Base-by-base conservation (phyloP, 78 protist genomes). In the Neovahlkampfia damariscottae region DNA sequence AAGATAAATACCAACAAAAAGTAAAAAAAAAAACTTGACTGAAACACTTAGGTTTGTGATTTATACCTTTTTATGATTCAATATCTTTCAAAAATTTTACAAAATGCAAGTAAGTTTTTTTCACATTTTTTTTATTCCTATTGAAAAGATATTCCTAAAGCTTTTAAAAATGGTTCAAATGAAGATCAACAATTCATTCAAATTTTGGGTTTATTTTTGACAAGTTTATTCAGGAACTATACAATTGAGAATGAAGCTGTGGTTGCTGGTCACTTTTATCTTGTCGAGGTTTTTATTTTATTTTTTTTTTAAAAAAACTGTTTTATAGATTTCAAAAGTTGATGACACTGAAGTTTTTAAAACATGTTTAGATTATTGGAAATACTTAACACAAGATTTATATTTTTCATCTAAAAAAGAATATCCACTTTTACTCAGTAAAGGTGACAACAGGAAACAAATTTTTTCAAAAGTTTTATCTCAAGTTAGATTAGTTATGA, bases 291-390 rank as follows among this genome's bases (percentile, higher is more conserved):
- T n/a, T n/a, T n/a, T n/a, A n/a, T n/a, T n/a, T n/a, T n/a, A n/a
- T n/a, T n/a, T n/a, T n/a, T n/a, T n/a, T n/a, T n/a, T n/a, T n/a
- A n/a, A n/a, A n/a, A n/a, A n/a, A n/a, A n/a, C n/a, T n/a, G n/a
- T n/a, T n/a, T n/a, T n/a, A n/a, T n/a, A 77, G 36, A 78, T 97
- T 38, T 87, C 96, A n/a, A 41, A 70, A n/a, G 91, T 97, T 1
- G 89, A 84, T 1, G 98, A 93, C 19, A 19, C 34, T n/a, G 97
- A 92, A 70, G 40, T 94, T 62, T 95, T 95, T 82, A 96, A 95
- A 85, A 86, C 95, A 9, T 87, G 95, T 79, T 78, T 94, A 34
- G 99, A 96, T 74, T 96, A 90, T 78, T 96, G 99, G 99, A 40
- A 82, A 77, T 1, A 4, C 50, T 75, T 93, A 29, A 66, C 81